Percentiles rank a stretch among this genome's conserved stretches.
phyloP scores from a whole-genome alignment of 129 eudicot species.

The Erigeron canadensis region DNA sequence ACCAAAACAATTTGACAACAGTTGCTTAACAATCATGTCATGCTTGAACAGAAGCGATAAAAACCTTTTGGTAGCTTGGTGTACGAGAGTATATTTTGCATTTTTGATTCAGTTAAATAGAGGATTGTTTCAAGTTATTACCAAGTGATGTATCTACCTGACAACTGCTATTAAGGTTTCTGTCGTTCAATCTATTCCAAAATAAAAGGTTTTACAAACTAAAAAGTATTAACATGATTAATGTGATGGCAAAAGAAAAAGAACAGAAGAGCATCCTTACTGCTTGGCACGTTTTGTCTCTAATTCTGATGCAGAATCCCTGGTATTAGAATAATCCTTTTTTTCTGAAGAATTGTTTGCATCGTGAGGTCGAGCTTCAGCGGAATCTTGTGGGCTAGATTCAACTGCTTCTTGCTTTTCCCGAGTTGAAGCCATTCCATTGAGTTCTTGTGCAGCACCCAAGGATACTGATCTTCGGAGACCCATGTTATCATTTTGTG shows the following conservation, averaged over 20 bases:
- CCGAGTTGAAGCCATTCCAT: constrained; percentile 30
- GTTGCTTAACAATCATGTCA: too few species aligned
- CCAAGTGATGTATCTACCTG: too few species aligned
- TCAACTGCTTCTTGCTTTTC: constrained; percentile 42
- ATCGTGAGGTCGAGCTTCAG: constrained; percentile 38
- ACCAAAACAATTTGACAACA: too few species aligned
- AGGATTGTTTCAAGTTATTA: too few species aligned
- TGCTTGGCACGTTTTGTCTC: constrained; percentile 71
- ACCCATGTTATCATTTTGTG: constrained; percentile 32
- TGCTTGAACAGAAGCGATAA: too few species aligned
- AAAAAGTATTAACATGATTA: background rate
- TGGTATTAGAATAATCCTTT: constrained; percentile 38
- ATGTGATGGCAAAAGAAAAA: background rate
- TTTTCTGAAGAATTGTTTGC: constrained; percentile 37
- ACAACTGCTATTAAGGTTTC: too few species aligned
- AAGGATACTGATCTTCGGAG: constrained; percentile 36
- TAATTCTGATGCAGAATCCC: constrained; percentile 44
- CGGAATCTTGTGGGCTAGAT: constrained; percentile 22
- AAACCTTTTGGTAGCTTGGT: too few species aligned
- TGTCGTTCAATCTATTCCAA: background rate
- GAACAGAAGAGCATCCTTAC: constrained; percentile 38
- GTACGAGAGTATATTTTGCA: too few species aligned
- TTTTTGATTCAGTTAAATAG: too few species aligned
- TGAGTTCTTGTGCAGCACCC: constrained; percentile 37
- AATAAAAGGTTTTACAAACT: background rate